Percentiles rank a stretch among this genome's conserved stretches.
Conservation (phyloP, 768 basidiomycete genomes). For the Podaxis pistillaris region DNA sequence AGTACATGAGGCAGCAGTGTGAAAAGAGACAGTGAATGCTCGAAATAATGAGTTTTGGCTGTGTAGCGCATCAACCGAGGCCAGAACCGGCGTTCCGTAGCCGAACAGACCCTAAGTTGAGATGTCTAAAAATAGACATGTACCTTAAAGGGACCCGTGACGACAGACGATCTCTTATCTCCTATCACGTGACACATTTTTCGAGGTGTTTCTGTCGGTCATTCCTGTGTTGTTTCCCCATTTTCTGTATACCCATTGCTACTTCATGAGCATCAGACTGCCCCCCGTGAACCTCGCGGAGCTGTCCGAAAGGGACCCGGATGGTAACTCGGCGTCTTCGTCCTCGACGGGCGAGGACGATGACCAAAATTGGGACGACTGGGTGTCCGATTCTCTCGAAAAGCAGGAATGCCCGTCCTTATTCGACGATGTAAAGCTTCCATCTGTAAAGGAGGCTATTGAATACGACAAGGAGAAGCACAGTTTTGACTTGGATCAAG, state of each 20-base stretch:
- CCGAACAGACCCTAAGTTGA: no score
- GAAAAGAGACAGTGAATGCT: no score
- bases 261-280: conserved; percentile 38
- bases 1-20: no score
- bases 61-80: no score
- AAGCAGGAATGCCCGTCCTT: conserved; percentile 64
- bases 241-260: conserved; percentile 9
- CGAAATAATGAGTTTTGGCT: no score
- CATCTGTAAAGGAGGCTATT: conserved; percentile 58
- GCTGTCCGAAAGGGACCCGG: conserved; percentile 23
- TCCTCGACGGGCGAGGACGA: conserved; percentile 37
- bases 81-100: no score
- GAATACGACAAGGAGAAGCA: conserved; percentile 58
- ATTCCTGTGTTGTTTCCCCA: background rate
- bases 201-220: background rate
- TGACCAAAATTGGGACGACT: conserved; percentile 77
- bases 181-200: conserved; percentile 16
- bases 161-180: background rate
- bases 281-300: conserved; percentile 27
- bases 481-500: conserved; percentile 58
- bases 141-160: background rate
- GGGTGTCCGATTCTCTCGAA: conserved; percentile 66
- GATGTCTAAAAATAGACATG: no score
- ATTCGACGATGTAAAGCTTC: conserved; percentile 66
- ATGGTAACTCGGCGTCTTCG: conserved; percentile 27